Evolutionary conservation across 371 early-diverging fungal genomes (phyloP), one percentile per base, ranked within the genome.

Genomic region (Coemansia sp.): DNA sequence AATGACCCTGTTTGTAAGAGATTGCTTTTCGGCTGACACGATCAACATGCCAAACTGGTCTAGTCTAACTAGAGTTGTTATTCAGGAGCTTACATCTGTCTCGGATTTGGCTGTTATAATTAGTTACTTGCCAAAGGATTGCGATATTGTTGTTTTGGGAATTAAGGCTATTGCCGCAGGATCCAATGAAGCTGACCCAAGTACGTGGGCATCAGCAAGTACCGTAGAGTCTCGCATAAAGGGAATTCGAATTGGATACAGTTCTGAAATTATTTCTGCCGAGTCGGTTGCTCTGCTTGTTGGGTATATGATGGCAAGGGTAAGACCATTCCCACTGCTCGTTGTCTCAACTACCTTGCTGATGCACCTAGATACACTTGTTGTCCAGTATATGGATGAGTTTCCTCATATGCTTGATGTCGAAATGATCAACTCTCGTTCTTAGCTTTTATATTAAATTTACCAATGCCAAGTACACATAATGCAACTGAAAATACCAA

Each of bases 291-390:
- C 45, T n/a, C 45, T 45, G 5, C 45, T 45, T 45, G 45, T 45
- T 6, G 45, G 14, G 14, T 45, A 45, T n/a, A 16, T 45, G 45
- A 45, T 45, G 45, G n/a, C n/a, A 16, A 14, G n/a, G 7, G n/a
- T 45, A 14, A 45, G 16, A 45, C n/a, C 45, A 45, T n/a, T 45
- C 2, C 45, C 45, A 2, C n/a, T 45, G 45, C 16, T 45, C 7
- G 5, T 45, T 6, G 45, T 45, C n/a, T n/a, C 45, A 6, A 14
- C 45, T 5, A 14, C 45, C 45, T 45, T 45, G n/a, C n/a, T 45
- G 45, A 45, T n/a, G n/a, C 45, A 45, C n/a, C n/a, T 45, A n/a
- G 45, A 45, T n/a, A n/a, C 45, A 6, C 45, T 45, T 45, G 45
- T 45, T n/a, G 45, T 45, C n/a, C 16, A 45, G 6, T 4, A 45